These are phyloP conservation scores for Myrica gale DNA, from an alignment of 306 rosid species.

Conservation along the genomic window DNA sequence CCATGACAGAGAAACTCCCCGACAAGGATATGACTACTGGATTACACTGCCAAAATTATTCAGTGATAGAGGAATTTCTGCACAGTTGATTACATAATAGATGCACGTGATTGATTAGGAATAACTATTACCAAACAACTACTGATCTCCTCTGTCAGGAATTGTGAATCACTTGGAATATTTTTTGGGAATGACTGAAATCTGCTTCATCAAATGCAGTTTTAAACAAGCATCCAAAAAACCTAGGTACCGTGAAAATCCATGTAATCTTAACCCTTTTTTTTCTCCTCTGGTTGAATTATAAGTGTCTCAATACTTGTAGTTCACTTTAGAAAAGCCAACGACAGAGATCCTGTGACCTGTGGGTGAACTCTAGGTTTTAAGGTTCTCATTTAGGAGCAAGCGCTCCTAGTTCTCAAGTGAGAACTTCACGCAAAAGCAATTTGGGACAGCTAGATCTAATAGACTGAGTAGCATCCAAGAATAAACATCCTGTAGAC, in stretches of 20 bases:
- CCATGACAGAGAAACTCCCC: neutral
- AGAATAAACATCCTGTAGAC: neutral
- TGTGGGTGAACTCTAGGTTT: neutral
- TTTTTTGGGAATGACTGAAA: neutral
- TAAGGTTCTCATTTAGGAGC: neutral
- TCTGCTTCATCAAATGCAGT: neutral
- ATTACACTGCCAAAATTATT: neutral
- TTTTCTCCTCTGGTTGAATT: neutral
- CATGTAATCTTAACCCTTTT: neutral
- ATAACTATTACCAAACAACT: too few species aligned
- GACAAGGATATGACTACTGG: neutral
- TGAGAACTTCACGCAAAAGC: neutral
- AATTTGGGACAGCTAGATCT: neutral
- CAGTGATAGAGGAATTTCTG: neutral
- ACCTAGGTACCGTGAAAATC: neutral
- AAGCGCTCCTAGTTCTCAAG: neutral
- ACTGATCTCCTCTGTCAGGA: neutral
- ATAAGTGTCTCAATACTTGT: neutral
- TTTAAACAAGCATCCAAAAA: neutral
- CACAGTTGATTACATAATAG: neutral
- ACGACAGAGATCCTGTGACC: neutral
- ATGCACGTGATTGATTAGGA: neutral
- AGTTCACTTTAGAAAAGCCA: slow-evolving; percentile 1
- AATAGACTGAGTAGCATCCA: neutral
- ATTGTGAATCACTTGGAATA: neutral